Base-by-base conservation (phyloP, 2,329 filamentous ascomycete genomes). In the Pleurostoma richardsiae region DNA sequence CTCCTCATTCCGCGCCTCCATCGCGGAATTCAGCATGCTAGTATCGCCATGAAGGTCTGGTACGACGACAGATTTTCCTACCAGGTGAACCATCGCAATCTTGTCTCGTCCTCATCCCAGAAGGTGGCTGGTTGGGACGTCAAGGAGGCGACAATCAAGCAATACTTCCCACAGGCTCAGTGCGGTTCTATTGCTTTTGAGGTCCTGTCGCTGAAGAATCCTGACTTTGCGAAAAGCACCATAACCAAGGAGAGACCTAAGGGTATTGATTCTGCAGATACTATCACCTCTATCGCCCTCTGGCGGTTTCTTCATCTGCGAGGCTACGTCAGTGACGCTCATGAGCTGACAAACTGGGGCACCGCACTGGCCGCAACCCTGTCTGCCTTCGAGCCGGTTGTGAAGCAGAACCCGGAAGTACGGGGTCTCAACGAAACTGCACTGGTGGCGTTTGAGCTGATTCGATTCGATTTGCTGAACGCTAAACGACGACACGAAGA, bases 271-370 rank as follows among this genome's bases (percentile, higher is more conserved):
- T 74, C 73, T 27, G 62, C 67, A 11, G 87, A 94, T 58, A 78
- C 92, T 46, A 70, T 90, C 46, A 67, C 76, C 6, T 80, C 80
- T 19, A 88, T 96, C 57, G 81, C 85, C 5, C 77, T 92, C 49
- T 96, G 90, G 86, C 82, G 90, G 46, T 94, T 96, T 66, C 76
- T 99, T 27, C 89, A 96, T 60, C 76, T 97, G 42, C 83, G 91
- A 49, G 90, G 86, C 28, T 99, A 96, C 59, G 76, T 95, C 41
- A 82, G 94, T 55, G 76, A 83, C 43, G 74, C 80, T 42, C 92
- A 97, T 65, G 80, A 84, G 49, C 76, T 96, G 50, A 96, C 91
- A 6, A 68, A 73, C 6, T 96, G 90, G 90, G 94, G 92, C 11
- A 82, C 84, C 56, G 88, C 88, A 26, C 73, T 97, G 38, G 82